Evolutionary conservation across 257 asterid genomes (phyloP), one percentile per base, ranked within the genome.

Genomic region (Solanum sparsipilum): DNA sequence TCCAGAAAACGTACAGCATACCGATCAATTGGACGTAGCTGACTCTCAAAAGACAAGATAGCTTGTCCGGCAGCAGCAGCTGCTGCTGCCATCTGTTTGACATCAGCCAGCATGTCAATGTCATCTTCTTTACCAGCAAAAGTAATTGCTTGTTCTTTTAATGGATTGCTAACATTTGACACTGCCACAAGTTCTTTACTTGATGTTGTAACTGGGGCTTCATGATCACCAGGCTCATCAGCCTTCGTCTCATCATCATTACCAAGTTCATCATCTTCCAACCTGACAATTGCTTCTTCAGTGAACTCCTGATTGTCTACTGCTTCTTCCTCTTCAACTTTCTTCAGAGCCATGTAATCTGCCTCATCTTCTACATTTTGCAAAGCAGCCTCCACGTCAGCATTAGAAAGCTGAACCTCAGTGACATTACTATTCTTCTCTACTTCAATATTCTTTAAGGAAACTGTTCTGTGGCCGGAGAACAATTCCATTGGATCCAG

Each of bases 361-460:
- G 99, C 99, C 91, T 97, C 99, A 94, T 97, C 99, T 92, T 97
- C 99, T 72, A 98, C 99, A 91, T 93, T 92, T 91, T 94, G 96
- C 88, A 97, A 90, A 89, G 99, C 99, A 89, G 99, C 98, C 91
- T 97, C 99, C 93, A 97, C 92, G 88, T 97, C 99, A 15, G 93
- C 96, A 88, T 91, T 93, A 89, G 99, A 96, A 87, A 95, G 89
- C 89, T 91, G 85, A 73, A 87, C 81, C 88, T 93, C 99, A 87
- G 92, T 92, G 89, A 39, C 89, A 85, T 91, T 92, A 88, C 93
- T 72, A 83, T 86, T 67, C 84, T 88, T 93, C 87, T 90, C 96
- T 65, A 86, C 86, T 58, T 92, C 94, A 84, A 52, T 34, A 86
- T 89, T 93, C 89, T 90, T 89, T 46, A 18, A 75, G 34, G 94